Conservation (phyloP, 257 asterid species). For the Verbena officinalis region DNA sequence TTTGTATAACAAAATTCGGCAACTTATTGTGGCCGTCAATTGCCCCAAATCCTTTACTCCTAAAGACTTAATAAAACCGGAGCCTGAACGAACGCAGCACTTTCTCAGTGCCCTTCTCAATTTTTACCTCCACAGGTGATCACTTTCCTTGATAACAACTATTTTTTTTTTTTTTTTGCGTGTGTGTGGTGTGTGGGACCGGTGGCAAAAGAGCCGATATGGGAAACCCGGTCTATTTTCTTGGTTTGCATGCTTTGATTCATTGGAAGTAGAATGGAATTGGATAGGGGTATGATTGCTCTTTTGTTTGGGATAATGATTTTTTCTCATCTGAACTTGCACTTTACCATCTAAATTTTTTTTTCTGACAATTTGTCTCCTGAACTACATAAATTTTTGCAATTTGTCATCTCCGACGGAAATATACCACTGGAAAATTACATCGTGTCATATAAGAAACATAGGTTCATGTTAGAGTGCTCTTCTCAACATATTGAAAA, state of each 20-base stretch:
- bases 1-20: constrained; percentile 53
- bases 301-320: too few species aligned
- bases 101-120: constrained; percentile 83
- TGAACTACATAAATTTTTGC: too few species aligned
- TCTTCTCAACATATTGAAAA: too few species aligned
- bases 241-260: not conserved
- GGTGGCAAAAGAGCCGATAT: too few species aligned
- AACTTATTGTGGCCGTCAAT: constrained; percentile 43
- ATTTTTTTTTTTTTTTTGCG: not conserved
- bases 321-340: too few species aligned
- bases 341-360: too few species aligned
- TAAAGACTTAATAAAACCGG: constrained; percentile 79
- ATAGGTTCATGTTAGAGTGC: too few species aligned
- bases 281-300: too few species aligned
- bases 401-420: too few species aligned
- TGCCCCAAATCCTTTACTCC: constrained; percentile 69
- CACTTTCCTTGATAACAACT: not conserved
- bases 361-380: too few species aligned
- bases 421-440: too few species aligned
- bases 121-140: constrained; percentile 69
- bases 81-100: constrained; percentile 63
- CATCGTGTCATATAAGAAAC: too few species aligned
- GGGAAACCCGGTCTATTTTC: not conserved
- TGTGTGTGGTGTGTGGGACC: not conserved
- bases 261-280: not conserved